Conservation (phyloP, 352 stramenopile genomes). For the Pythium apleroticum region DNA sequence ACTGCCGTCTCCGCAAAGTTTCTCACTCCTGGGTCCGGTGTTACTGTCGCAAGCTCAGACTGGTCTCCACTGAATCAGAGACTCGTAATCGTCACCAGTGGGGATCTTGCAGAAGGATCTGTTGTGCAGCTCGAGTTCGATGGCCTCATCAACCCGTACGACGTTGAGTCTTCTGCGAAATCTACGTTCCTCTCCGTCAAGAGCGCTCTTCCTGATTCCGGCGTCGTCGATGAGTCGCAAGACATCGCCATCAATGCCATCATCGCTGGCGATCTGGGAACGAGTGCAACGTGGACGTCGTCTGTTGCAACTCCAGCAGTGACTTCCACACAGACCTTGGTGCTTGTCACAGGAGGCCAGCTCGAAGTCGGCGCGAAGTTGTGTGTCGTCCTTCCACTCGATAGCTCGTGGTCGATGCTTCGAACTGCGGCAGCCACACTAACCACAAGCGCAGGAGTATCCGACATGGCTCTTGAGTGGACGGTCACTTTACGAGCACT, state of each 20-base stretch:
- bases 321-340: slow-evolving; percentile 41
- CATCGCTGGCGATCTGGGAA: slow-evolving; percentile 27
- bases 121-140: slow-evolving; percentile 41
- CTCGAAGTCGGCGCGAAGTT: slow-evolving; percentile 40
- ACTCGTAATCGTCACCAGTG: slow-evolving; percentile 39
- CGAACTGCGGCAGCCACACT: slow-evolving; percentile 32
- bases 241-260: slow-evolving; percentile 49
- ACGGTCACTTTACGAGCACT: slow-evolving; percentile 16
- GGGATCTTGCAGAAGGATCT: slow-evolving; percentile 38
- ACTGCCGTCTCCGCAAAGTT: slow-evolving; percentile 31
- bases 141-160: slow-evolving; percentile 58
- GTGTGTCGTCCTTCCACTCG: slow-evolving; percentile 32
- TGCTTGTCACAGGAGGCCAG: slow-evolving; percentile 40
- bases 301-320: slow-evolving; percentile 47
- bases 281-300: slow-evolving; percentile 37
- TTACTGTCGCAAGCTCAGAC: slow-evolving; percentile 31
- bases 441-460: not conserved
- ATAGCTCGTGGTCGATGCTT: slow-evolving; percentile 40
- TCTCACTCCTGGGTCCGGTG: slow-evolving; percentile 28
- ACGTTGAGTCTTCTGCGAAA: slow-evolving; percentile 17
- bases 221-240: slow-evolving; percentile 48
- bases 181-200: slow-evolving; percentile 27
- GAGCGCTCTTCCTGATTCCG: slow-evolving; percentile 41
- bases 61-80: slow-evolving; percentile 34
- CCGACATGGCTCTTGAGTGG: slow-evolving; percentile 10